Evolutionary conservation across 139 green algal species (phyloP).

Genomic region (Desmodesmus armatus): DNA sequence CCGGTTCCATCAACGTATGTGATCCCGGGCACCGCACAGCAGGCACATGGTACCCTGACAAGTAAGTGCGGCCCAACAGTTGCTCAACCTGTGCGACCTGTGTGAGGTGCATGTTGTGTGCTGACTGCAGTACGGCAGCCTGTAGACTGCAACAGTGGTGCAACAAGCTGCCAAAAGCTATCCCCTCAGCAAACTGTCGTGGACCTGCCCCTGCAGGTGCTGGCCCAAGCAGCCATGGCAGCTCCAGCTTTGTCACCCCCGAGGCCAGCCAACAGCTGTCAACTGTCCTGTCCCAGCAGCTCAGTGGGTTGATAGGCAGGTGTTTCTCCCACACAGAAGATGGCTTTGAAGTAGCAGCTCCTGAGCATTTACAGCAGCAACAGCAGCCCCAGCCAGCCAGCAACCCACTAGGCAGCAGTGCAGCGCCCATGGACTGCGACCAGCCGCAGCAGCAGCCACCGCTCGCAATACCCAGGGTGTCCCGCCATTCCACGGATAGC

Average conservation of each 20-base stretch:
- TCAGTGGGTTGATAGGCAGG: constrained; percentile 3
- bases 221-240: not conserved
- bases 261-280: not conserved
- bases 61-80: no score
- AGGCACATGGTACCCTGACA: no score
- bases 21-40: no score
- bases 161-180: no score
- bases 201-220: constrained; percentile 4
- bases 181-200: no score
- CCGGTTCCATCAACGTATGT: no score
- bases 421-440: no score
- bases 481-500: not conserved
- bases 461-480: not conserved
- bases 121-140: no score
- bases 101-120: no score
- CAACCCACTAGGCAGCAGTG: no score
- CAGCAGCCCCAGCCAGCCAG: not conserved
- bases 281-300: constrained; percentile 20
- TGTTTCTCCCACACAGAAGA: constrained; percentile 37
- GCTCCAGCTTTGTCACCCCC: not conserved
- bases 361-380: not conserved
- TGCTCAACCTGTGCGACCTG: no score
- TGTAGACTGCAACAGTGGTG: no score
- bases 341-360: constrained; percentile 33
- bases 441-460: not conserved